These are phyloP conservation scores for Somion occarium DNA, from an alignment of 1,284 basidiomycete genomes.

Conservation along the genomic window DNA sequence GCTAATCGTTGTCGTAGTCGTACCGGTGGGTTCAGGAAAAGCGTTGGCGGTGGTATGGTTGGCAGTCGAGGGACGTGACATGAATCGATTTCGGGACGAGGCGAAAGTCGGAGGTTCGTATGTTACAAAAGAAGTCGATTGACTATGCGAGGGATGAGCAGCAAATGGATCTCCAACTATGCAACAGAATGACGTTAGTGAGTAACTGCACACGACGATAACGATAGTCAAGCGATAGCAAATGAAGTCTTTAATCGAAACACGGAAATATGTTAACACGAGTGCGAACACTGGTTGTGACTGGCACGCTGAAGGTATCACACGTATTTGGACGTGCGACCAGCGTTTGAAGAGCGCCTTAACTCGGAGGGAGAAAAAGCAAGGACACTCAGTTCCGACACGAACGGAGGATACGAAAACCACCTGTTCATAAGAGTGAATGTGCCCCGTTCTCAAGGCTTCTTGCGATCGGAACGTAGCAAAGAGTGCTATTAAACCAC, in stretches of 20 bases:
- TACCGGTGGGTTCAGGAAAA: background rate
- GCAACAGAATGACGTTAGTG: background rate
- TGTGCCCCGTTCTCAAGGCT: too few relatives aligned
- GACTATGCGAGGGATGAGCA: constrained; percentile 19
- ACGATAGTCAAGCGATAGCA: background rate
- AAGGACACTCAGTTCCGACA: too few relatives aligned
- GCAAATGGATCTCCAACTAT: constrained; percentile 25
- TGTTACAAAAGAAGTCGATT: constrained; percentile 25
- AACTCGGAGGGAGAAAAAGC: too few relatives aligned
- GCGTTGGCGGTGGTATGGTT: background rate
- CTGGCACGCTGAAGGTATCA: background rate
- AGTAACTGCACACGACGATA: background rate
- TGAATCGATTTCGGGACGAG: background rate
- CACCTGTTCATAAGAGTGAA: too few relatives aligned
- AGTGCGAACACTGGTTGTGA: background rate
- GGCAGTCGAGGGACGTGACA: background rate
- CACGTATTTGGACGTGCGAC: background rate
- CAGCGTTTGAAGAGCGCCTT: background rate
- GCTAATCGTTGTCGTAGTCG: background rate
- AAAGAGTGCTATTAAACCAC: too few relatives aligned
- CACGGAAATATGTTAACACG: background rate
- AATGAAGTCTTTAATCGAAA: background rate
- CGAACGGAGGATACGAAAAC: too few relatives aligned
- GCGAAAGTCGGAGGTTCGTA: constrained; percentile 16
- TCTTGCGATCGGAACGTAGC: too few relatives aligned